These are phyloP conservation scores for Tubosaeta sp. DNA, from an alignment of 768 basidiomycete species.

Conservation along the genomic window DNA sequence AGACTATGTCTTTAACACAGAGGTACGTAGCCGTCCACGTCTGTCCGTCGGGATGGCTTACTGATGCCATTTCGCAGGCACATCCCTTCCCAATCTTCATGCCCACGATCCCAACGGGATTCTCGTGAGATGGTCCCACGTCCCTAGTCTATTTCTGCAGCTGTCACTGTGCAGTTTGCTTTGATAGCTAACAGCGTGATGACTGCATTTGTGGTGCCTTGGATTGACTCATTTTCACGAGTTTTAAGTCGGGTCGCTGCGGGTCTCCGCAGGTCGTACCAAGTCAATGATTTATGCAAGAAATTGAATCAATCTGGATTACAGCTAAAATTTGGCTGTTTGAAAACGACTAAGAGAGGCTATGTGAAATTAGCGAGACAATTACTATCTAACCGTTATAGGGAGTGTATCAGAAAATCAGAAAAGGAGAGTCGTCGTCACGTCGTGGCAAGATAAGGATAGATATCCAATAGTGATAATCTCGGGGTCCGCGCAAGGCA, in stretches of 20 bases:
- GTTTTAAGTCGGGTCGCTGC: not conserved
- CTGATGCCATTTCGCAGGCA: slow-evolving; percentile 37
- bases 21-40: slow-evolving; percentile 45
- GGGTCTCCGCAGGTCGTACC: not conserved
- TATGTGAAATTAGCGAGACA: slow-evolving; percentile 14
- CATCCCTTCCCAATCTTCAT: slow-evolving; percentile 71
- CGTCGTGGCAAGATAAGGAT: slow-evolving; percentile 1
- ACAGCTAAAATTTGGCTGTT: not conserved
- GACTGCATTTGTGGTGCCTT: not conserved
- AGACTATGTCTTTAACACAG: slow-evolving; percentile 93
- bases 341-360: slow-evolving; percentile 9
- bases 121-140: slow-evolving; percentile 33
- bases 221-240: not conserved
- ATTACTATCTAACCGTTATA: slow-evolving; percentile 8
- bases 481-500: not conserved
- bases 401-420: slow-evolving; percentile 4
- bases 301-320: slow-evolving; percentile 11
- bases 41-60: not conserved
- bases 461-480: not conserved
- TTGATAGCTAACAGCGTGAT: not conserved
- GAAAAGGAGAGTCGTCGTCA: slow-evolving; percentile 16
- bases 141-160: not conserved
- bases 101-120: slow-evolving; percentile 45
- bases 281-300: too few species aligned
- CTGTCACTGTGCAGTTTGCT: not conserved